A percentile compares a stretch with the other conserved stretches of the same genome.
Conservation (phyloP, 495 filamentous ascomycete species). For the Xylaria grammica region DNA sequence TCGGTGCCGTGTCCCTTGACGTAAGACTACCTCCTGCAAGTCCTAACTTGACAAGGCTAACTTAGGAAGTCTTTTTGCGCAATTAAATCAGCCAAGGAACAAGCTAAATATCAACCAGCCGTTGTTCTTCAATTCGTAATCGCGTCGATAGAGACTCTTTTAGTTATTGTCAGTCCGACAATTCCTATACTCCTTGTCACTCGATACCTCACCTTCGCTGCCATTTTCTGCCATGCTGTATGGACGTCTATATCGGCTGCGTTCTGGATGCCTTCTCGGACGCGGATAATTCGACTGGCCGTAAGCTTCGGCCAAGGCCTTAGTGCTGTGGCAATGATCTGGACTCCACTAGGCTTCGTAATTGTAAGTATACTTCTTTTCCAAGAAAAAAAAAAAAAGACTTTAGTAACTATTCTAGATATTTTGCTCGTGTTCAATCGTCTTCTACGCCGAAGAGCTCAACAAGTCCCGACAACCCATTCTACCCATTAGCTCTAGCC, state of each 20-base stretch:
- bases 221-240: not conserved
- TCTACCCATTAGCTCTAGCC: not conserved
- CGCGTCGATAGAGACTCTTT: not conserved
- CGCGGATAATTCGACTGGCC: not conserved
- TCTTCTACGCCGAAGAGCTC: not conserved
- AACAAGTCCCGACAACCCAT: not conserved
- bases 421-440: constrained; percentile 3
- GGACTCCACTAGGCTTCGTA: constrained; percentile 7
- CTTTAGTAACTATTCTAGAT: not conserved
- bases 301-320: constrained; percentile 4
- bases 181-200: not conserved
- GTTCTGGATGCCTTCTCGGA: not conserved
- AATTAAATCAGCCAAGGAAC: not conserved
- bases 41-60: not conserved
- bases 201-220: not conserved
- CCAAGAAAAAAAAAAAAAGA: not conserved
- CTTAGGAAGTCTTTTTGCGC: not conserved
- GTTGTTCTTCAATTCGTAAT: not conserved
- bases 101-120: not conserved
- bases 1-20: not conserved
- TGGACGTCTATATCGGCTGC: constrained; percentile 7
- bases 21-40: not conserved
- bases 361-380: not conserved
- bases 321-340: not conserved
- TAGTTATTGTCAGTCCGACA: not conserved